Evolutionary conservation across 2,329 filamentous ascomycete genomes (phyloP).

Genomic region (Botryotinia globosa): DNA sequence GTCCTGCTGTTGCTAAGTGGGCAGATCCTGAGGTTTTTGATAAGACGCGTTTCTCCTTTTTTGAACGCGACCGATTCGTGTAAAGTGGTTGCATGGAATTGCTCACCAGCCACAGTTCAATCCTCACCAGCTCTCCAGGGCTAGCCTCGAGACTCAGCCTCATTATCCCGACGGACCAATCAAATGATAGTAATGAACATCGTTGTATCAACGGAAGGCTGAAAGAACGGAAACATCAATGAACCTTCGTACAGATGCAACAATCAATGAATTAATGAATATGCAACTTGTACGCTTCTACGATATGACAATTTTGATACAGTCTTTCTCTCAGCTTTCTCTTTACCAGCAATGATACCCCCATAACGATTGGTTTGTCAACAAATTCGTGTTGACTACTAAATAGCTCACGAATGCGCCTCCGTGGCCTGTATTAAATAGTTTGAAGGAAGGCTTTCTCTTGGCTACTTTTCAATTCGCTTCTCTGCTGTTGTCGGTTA

Average conservation of each 20-base stretch:
- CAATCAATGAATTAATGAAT: slow-evolving; percentile 12
- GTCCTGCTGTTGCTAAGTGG: slow-evolving; percentile 17
- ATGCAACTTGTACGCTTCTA: slow-evolving; percentile 1
- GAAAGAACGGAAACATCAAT: slow-evolving; percentile 19
- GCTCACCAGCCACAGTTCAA: neutral
- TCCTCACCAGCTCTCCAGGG: neutral
- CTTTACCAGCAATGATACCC: slow-evolving; percentile 36
- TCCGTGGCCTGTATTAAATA: slow-evolving; percentile 27
- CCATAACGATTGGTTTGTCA: slow-evolving; percentile 34
- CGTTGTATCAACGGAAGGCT: slow-evolving; percentile 16
- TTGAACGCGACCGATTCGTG: slow-evolving; percentile 21
- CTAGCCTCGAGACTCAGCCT: slow-evolving; percentile 17
- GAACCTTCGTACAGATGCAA: neutral
- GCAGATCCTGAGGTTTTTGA: slow-evolving; percentile 15
- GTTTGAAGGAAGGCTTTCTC: neutral
- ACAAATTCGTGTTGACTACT: slow-evolving; percentile 23
- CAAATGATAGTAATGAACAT: neutral
- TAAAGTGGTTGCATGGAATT: slow-evolving; percentile 23
- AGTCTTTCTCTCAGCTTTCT: neutral
- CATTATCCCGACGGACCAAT: neutral
- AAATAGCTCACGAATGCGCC: slow-evolving; percentile 24
- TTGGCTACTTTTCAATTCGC: neutral
- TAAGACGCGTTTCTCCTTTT: slow-evolving; percentile 18
- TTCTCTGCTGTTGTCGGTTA: neutral
- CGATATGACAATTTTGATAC: neutral